Evolutionary conservation across 2,329 filamentous ascomycete genomes (phyloP).

Genomic region (Stemphylium lycopersici): DNA sequence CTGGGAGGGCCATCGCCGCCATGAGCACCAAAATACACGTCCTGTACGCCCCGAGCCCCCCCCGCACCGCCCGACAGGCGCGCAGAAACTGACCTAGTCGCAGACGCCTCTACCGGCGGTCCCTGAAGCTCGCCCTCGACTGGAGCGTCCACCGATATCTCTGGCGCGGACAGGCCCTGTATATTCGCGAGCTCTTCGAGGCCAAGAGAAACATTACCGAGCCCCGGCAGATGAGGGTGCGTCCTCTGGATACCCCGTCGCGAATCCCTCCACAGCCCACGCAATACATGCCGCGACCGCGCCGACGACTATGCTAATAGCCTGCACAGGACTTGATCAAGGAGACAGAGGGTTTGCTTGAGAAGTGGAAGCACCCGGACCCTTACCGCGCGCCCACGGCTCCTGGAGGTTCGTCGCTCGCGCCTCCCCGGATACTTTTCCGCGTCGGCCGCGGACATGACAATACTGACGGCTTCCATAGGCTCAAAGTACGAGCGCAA

Average conservation of each 20-base stretch:
- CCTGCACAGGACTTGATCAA: slow-evolving; percentile 73
- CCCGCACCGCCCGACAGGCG: slow-evolving; percentile 12
- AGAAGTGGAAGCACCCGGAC: slow-evolving; percentile 97
- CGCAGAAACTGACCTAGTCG: slow-evolving; percentile 36
- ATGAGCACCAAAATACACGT: slow-evolving; percentile 52
- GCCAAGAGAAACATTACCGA: slow-evolving; percentile 86
- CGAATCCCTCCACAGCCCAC: not conserved
- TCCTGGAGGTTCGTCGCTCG: slow-evolving; percentile 74
- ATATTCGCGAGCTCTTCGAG: slow-evolving; percentile 94
- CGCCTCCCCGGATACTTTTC: slow-evolving; percentile 27
- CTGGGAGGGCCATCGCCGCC: slow-evolving; percentile 24
- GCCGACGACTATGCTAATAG: slow-evolving; percentile 24
- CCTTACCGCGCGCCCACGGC: slow-evolving; percentile 89
- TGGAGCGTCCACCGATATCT: slow-evolving; percentile 92
- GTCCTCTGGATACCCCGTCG: slow-evolving; percentile 24
- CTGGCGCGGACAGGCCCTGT: slow-evolving; percentile 95
- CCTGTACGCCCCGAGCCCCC: slow-evolving; percentile 38
- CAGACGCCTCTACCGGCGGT: slow-evolving; percentile 84
- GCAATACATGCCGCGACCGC: not conserved
- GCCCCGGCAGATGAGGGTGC: slow-evolving; percentile 83
- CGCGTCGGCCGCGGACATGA: slow-evolving; percentile 28
- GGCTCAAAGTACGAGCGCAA: slow-evolving; percentile 98
- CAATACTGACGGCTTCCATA: slow-evolving; percentile 49
- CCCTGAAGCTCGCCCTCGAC: slow-evolving; percentile 90
- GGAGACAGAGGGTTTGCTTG: slow-evolving; percentile 85